A percentile compares a stretch with the other conserved stretches of the same genome.
Conservation (phyloP, 768 basidiomycete genomes). For the Leccinum longicurvipes region DNA sequence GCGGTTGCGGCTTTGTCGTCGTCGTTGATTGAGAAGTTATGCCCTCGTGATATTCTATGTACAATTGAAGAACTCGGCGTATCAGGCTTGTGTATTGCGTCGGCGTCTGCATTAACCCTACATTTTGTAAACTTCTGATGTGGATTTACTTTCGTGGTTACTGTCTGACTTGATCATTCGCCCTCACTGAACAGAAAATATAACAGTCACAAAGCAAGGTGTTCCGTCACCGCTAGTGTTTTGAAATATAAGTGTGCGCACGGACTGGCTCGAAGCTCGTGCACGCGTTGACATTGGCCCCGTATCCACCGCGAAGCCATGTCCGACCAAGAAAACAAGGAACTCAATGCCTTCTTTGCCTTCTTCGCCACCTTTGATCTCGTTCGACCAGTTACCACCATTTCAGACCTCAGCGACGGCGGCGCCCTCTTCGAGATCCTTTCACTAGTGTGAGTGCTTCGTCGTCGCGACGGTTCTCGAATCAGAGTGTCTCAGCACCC, state of each 20-base stretch:
- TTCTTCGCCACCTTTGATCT: slow-evolving; percentile 78
- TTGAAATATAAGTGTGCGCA: not conserved
- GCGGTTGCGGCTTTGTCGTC: not conserved
- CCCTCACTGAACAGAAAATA: too few relatives aligned
- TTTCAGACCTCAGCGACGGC: slow-evolving; percentile 78
- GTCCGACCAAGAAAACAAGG: slow-evolving; percentile 47
- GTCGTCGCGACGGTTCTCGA: not conserved
- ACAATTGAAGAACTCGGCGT: not conserved
- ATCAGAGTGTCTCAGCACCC: slow-evolving; percentile 8
- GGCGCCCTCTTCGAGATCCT: slow-evolving; percentile 73
- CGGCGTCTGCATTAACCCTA: too few relatives aligned
- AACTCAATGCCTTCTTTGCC: slow-evolving; percentile 77
- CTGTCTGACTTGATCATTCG: too few relatives aligned
- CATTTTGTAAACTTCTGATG: too few relatives aligned
- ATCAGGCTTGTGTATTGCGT: not conserved
- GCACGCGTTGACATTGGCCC: not conserved
- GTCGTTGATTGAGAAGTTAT: slow-evolving; percentile 11
- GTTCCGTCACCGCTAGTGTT: too few relatives aligned
- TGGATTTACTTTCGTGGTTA: too few relatives aligned
- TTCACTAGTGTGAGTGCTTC: slow-evolving; percentile 59
- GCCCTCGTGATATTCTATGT: not conserved
- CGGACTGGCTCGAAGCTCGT: not conserved
- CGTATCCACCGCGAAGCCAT: slow-evolving; percentile 17
- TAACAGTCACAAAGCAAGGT: too few relatives aligned
- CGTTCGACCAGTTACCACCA: slow-evolving; percentile 54